A percentile compares a stretch with the other conserved stretches of the same genome.
Evolutionary conservation across 306 rosid genomes (phyloP).

Genomic region (Castanopsis chinensis): DNA sequence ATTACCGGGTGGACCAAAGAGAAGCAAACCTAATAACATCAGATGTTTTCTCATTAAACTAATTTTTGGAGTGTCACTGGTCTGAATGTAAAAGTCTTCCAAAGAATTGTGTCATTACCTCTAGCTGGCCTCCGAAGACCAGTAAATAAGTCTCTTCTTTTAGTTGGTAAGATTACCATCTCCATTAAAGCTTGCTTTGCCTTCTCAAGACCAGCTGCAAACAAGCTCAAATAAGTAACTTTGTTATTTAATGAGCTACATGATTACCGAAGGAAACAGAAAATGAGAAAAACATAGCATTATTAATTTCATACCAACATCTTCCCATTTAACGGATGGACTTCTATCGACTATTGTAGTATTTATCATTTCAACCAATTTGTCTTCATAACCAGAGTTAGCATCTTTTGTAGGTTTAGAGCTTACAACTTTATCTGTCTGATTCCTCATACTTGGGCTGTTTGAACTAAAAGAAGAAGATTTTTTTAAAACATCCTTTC

Average conservation of each 20-base stretch:
- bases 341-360: conserved; percentile 89
- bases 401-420: conserved; percentile 53
- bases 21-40: conserved; percentile 73
- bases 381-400: conserved; percentile 56
- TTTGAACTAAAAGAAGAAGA: conserved; percentile 30
- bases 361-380: conserved; percentile 89
- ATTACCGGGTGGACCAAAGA: conserved; percentile 98
- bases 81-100: not conserved
- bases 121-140: conserved; percentile 96
- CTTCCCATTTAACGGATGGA: conserved; percentile 97
- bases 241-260: conserved; percentile 3
- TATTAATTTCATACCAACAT: conserved; percentile 64
- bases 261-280: conserved; percentile 7
- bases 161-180: conserved; percentile 97
- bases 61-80: not conserved
- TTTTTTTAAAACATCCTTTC: conserved; percentile 43
- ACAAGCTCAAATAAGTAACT: conserved; percentile 31
- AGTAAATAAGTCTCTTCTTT: conserved; percentile 92
- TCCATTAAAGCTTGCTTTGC: conserved; percentile 95
- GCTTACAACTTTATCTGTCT: conserved; percentile 47
- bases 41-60: conserved; percentile 5
- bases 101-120: conserved; percentile 46
- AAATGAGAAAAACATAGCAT: not conserved
- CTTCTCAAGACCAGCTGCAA: conserved; percentile 94
- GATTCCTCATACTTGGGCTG: conserved; percentile 31